Conservation (phyloP, 306 rosid species). For the Quercus glauca region DNA sequence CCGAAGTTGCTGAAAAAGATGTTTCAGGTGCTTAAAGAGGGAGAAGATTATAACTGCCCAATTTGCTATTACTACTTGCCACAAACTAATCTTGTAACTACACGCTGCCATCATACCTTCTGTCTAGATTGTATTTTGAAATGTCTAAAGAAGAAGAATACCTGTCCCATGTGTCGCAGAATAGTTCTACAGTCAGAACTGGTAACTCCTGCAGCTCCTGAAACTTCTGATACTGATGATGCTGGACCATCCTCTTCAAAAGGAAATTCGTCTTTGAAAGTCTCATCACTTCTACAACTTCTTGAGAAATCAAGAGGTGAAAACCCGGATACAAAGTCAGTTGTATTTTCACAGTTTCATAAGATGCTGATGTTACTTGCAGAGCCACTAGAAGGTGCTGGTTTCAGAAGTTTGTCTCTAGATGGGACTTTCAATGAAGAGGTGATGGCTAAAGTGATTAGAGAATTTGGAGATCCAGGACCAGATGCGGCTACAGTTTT, state of each 20-base stretch:
- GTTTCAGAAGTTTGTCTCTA: conserved; percentile 61
- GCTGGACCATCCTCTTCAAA: conserved; percentile 12
- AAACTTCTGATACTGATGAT: conserved; percentile 33
- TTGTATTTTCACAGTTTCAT: conserved; percentile 74
- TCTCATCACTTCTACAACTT: conserved; percentile 53
- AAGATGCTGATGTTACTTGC: conserved; percentile 59
- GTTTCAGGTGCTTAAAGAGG: conserved; percentile 63
- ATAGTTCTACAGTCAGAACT: conserved; percentile 49
- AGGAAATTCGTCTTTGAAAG: conserved; percentile 47
- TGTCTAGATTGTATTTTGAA: conserved; percentile 68
- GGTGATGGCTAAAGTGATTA: conserved; percentile 51
- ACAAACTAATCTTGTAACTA: conserved; percentile 56
- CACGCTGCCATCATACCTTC: conserved; percentile 71
- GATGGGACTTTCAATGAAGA: conserved; percentile 68
- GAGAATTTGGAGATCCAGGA: conserved; percentile 42
- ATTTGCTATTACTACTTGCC: conserved; percentile 52
- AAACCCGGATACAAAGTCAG: conserved; percentile 51
- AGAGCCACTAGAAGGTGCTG: conserved; percentile 51
- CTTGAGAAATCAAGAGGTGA: conserved; percentile 49
- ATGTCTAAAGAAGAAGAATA: conserved; percentile 21
- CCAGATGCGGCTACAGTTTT: conserved; percentile 41
- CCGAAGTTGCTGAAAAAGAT: conserved; percentile 66
- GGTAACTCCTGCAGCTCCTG: conserved; percentile 52
- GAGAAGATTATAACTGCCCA: conserved; percentile 87
- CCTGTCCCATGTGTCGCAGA: conserved; percentile 69